Evolutionary conservation across 2,329 filamentous ascomycete genomes (phyloP).

Genomic region (Penicillium italicum): DNA sequence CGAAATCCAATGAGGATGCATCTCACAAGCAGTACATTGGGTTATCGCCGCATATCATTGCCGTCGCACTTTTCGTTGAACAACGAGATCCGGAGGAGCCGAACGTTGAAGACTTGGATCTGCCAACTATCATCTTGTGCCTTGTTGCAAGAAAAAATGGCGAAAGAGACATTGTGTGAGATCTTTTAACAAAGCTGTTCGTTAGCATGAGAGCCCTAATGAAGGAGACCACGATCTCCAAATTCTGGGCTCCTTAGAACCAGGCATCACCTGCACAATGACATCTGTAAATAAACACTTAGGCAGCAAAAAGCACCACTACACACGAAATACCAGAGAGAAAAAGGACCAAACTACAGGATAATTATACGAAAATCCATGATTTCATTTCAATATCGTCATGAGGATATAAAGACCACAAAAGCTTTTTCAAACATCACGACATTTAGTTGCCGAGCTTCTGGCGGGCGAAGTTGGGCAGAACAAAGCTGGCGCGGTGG

Average conservation of each 20-base stretch:
- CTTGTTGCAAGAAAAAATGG: not conserved
- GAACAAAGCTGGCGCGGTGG: constrained; percentile 87
- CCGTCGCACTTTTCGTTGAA: not conserved
- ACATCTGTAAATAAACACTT: not conserved
- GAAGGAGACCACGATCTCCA: not conserved
- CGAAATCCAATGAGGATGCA: not conserved
- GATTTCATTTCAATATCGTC: constrained; percentile 15
- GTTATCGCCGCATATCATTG: not conserved
- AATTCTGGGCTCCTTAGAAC: not conserved
- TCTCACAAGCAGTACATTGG: not conserved
- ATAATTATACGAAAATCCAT: constrained; percentile 1
- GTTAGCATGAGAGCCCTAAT: not conserved
- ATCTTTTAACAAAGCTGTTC: too few relatives aligned
- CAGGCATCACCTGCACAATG: not conserved
- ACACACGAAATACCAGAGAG: not conserved
- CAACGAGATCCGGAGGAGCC: not conserved
- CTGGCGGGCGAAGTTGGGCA: constrained; percentile 91
- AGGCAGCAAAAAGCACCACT: not conserved
- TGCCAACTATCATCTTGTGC: not conserved
- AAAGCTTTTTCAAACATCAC: constrained; percentile 8
- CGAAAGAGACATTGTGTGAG: not conserved
- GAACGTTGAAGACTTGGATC: not conserved
- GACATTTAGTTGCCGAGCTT: constrained; percentile 42
- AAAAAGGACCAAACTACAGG: not conserved
- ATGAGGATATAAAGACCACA: constrained; percentile 11